Base-by-base conservation (phyloP, 345 rosid genomes). In the Citrus hindsii region DNA sequence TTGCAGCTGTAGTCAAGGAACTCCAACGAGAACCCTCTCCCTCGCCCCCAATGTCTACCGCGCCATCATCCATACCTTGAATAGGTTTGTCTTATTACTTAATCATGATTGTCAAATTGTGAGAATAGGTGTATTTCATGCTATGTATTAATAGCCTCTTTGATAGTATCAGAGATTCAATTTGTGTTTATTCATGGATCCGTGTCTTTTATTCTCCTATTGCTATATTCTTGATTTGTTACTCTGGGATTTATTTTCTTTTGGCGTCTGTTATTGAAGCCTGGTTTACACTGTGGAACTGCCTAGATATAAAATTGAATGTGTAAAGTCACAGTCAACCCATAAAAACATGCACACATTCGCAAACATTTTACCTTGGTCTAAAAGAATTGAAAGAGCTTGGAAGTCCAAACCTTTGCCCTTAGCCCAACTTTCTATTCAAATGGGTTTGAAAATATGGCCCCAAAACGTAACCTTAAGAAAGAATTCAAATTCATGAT, bases 1-100 rank as follows among this genome's bases (percentile, higher is more conserved):
- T 88, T 55, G 86, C 87, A 58, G 86, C 88, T 21, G 81, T 88
- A 21, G 85, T 88, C 69, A 86, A 83, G 77, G 89, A 88, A 80
- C 86, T 86, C 38, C 82, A 64, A 40, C 78, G 78, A 19, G 83
- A 87, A 78, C 77, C 83, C 48, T 66, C 84, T 48, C 62, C 82
- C 9, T 24, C 81, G 5, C 63, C 73, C 5, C 51, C 48, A 18
- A 28, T 51, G 16, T n/a, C 74, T 70, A 19, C 61, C 9, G 9
- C 62, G 21, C 27, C 74, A 28, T 70, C 60, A 4, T 53, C 58
- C 8, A 2, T 53, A 4, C 58, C 56, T 53, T 53, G 7, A 53
- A 53, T 16, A 53, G 58, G 58, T 53, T 53, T 18, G 58, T 18
- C 58, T 2, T 12, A 46, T 46, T 46, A 12, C 18, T 46, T 46